A percentile compares a stretch with the other conserved stretches of the same genome.
Conservation (phyloP, 768 basidiomycete species). For the Phaeotremella skinneri region DNA sequence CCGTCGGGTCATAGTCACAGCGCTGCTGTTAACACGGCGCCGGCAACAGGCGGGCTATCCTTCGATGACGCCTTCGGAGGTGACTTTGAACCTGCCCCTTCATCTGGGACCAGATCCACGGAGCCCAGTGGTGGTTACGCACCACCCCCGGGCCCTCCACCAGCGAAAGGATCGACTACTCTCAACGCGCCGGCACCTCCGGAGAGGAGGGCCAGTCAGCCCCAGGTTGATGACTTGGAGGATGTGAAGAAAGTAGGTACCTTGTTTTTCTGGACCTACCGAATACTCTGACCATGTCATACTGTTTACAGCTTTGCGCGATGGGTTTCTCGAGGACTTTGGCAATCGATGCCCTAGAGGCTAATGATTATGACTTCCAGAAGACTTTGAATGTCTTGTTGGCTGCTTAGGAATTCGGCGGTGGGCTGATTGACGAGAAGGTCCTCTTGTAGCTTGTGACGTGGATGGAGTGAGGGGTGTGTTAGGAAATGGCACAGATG, state of each 20-base stretch:
- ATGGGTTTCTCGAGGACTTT: constrained; percentile 89
- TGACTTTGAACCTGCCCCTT: constrained; percentile 45
- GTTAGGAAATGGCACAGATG: no score
- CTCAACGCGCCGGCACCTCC: constrained; percentile 28
- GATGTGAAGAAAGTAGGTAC: constrained; percentile 52
- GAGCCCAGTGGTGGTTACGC: constrained; percentile 52
- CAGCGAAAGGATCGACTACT: constrained; percentile 24
- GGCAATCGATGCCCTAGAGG: constrained; percentile 80
- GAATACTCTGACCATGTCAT: neutral
- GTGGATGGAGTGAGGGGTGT: no score
- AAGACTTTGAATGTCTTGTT: constrained; percentile 74
- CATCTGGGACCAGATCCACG: constrained; percentile 62
- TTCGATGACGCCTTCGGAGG: constrained; percentile 58
- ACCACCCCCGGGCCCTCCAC: constrained; percentile 51
- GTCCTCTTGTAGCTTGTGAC: no score
- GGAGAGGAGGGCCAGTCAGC: constrained; percentile 25
- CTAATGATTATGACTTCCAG: constrained; percentile 75
- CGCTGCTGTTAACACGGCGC: constrained; percentile 3
- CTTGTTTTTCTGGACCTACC: constrained; percentile 28
- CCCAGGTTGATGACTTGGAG: constrained; percentile 49
- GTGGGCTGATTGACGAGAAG: no score
- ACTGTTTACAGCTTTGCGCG: constrained; percentile 70
- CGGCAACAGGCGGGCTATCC: constrained; percentile 40
- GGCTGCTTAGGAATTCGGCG: constrained; percentile 5
- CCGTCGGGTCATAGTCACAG: constrained; percentile 10